Evolutionary conservation across 306 rosid species (phyloP).

Genomic region (Vigna unguiculata): DNA sequence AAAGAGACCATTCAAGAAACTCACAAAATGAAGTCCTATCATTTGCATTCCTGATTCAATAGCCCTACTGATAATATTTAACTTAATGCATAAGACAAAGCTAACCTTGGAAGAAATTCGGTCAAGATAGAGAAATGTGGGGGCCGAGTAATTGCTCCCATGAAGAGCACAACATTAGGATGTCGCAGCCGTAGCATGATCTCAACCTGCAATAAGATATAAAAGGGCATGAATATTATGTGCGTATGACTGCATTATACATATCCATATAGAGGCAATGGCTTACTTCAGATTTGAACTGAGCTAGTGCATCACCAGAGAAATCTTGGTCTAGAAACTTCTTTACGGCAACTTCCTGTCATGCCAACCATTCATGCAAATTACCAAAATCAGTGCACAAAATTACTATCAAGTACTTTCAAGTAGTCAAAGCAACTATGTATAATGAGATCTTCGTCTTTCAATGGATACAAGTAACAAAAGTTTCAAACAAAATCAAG

Average conservation of each 20-base stretch:
- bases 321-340: conserved; percentile 96
- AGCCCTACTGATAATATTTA: conserved; percentile 31
- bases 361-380: conserved; percentile 46
- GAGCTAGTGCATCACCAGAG: conserved; percentile 92
- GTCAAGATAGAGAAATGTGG: conserved; percentile 97
- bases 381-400: conserved; percentile 35
- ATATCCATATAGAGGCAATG: conserved; percentile 28
- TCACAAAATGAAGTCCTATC: conserved; percentile 10
- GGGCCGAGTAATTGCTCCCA: conserved; percentile 96
- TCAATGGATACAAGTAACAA: conserved; percentile 32
- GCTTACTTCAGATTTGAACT: conserved; percentile 95
- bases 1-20: conserved; percentile 27
- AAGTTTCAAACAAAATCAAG: conserved; percentile 30
- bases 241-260: conserved; percentile 18
- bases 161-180: conserved; percentile 99
- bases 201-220: conserved; percentile 74
- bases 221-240: conserved; percentile 33
- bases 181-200: conserved; percentile 97
- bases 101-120: conserved; percentile 94
- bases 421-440: conserved; percentile 20
- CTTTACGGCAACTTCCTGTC: conserved; percentile 98
- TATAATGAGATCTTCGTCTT: conserved; percentile 34
- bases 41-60: not conserved
- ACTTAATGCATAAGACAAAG: conserved; percentile 33
- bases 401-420: conserved; percentile 27